phyloP scores from a whole-genome alignment of 2,329 filamentous ascomycete genomes.

The Ilyonectria sp. region DNA sequence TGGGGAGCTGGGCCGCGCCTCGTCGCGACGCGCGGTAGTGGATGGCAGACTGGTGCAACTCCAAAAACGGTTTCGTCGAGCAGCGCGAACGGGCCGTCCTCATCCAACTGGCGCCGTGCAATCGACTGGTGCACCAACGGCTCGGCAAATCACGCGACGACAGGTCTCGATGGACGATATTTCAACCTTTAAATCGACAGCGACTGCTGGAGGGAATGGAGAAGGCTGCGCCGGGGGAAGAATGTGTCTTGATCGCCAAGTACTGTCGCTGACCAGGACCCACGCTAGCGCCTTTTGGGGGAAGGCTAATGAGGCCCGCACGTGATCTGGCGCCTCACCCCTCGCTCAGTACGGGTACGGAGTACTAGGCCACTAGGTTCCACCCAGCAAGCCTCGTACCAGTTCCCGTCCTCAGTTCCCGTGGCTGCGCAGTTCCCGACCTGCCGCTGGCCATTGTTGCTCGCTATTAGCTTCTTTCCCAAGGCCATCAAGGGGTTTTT shows the following conservation, averaged over 20 bases:
- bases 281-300: constrained; percentile 48
- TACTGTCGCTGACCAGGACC: constrained; percentile 47
- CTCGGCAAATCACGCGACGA: constrained; percentile 44
- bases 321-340: constrained; percentile 48
- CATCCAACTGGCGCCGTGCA: constrained; percentile 52
- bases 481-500: no score
- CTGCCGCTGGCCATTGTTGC: no score
- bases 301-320: constrained; percentile 50
- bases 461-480: no score
- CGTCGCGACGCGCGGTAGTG: constrained; percentile 59
- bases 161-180: constrained; percentile 42
- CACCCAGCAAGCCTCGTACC: constrained; percentile 6
- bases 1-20: constrained; percentile 52
- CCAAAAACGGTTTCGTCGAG: constrained; percentile 55
- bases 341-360: not conserved
- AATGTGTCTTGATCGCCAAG: constrained; percentile 58
- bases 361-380: not conserved
- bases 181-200: constrained; percentile 39
- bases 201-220: constrained; percentile 46
- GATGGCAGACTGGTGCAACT: constrained; percentile 58
- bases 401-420: no score
- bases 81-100: constrained; percentile 50
- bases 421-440: no score
- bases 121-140: constrained; percentile 44
- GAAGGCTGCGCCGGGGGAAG: constrained; percentile 53